Evolutionary conservation across 2,329 filamentous ascomycete species (phyloP), one percentile per base, ranked within the genome.

Genomic region (Aspergillus sojae): DNA sequence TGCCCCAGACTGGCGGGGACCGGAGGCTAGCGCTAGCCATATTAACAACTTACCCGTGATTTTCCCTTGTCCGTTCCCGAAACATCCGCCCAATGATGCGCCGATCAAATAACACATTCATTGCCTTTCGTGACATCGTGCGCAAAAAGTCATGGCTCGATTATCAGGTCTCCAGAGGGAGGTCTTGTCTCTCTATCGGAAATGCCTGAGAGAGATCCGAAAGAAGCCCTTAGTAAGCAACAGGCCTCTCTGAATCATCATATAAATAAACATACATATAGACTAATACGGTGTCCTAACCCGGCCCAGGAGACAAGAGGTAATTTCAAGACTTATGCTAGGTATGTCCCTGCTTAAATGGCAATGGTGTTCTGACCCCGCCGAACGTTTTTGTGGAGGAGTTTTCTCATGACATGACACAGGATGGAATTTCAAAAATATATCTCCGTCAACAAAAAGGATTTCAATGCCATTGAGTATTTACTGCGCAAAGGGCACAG

Each of bases 161-260:
- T 82, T 94, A 30, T 96, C 94, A 9, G 95, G 95, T 41, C 83
- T 98, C n/a, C 94, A 98, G 76, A 90, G 87, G 72, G 93, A 97
- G 73, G 94, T 97, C 4, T 79, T 98, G 58, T 84, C 88, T 39
- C 86, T 99, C 16, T 99, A 98, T 77, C 89, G 94, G 63, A 87
- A 88, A 74, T 98, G 94, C 72, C 82, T 99, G 30, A 88, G 94
- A 64, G 92, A 91, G 73, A 89, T 90, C 63, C 87, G 90, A 64
- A 89, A 89, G 73, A 98, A 99, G 78, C 93, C 94, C 57, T 75
- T 80, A 71, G 92, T 94, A 77, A 71, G 84, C 57, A 45, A 39
- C 16, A 30, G n/a, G 34, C 10, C 45, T 48, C 23, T 19, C 28
- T 16, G 16, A 21, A 52, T 52, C n/a, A n/a, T 32, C 7, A 7